Conservation (phyloP, 345 rosid genomes). For the Garcia nutans region DNA sequence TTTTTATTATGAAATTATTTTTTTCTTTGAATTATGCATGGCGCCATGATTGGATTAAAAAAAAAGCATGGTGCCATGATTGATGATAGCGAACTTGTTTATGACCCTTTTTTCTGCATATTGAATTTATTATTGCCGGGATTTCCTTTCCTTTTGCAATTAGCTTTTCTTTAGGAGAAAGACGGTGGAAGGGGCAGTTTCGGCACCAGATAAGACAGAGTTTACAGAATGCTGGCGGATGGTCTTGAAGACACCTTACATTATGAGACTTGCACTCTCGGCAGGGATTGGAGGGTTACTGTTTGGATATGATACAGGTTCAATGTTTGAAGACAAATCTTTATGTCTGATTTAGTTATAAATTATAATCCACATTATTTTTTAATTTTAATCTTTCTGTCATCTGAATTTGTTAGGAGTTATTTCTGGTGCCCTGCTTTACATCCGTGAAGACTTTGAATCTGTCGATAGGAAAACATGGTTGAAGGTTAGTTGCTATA, state of each 20-base stretch:
- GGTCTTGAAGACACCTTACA: slow-evolving; percentile 69
- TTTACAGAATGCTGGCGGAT: slow-evolving; percentile 78
- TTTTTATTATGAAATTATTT: no score
- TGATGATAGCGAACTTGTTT: background rate
- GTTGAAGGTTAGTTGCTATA: slow-evolving; percentile 49
- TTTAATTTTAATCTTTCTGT: background rate
- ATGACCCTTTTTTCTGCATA: background rate
- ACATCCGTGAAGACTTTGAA: slow-evolving; percentile 68
- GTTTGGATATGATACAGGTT: slow-evolving; percentile 95
- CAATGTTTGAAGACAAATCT: background rate
- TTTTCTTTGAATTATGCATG: no score
- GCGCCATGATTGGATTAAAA: no score
- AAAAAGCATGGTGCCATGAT: background rate
- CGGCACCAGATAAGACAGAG: slow-evolving; percentile 59
- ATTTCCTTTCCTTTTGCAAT: no score
- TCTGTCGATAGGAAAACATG: slow-evolving; percentile 61
- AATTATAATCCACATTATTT: background rate
- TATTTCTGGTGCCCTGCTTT: slow-evolving; percentile 86
- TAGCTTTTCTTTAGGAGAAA: background rate
- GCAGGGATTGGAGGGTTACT: slow-evolving; percentile 96
- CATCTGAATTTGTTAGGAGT: slow-evolving; percentile 45
- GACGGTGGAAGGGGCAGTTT: slow-evolving; percentile 77
- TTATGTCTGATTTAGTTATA: background rate
- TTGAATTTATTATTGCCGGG: background rate
- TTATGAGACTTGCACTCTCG: slow-evolving; percentile 75